These are phyloP conservation scores for Orbilia javanica DNA, from an alignment of 2,329 filamentous ascomycete species.

Conservation along the genomic window DNA sequence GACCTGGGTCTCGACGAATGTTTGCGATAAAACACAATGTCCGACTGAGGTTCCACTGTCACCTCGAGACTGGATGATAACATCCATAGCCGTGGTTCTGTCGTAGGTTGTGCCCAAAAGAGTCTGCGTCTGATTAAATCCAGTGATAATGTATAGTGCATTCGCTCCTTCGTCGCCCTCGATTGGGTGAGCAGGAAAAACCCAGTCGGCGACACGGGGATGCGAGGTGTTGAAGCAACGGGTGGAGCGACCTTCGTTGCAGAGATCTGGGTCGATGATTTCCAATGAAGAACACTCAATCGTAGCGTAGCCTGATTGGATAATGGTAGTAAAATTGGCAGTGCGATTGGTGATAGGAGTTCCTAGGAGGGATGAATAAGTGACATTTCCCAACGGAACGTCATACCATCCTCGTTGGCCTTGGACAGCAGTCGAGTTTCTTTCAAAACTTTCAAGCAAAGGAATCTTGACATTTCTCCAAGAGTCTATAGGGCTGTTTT, in stretches of 20 bases:
- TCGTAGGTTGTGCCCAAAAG: constrained; percentile 31
- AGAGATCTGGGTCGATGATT: constrained; percentile 14
- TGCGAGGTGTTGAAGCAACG: constrained; percentile 41
- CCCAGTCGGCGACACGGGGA: constrained; percentile 22
- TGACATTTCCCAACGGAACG: constrained; percentile 32
- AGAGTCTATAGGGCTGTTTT: constrained; percentile 37
- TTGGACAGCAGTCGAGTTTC: constrained; percentile 4
- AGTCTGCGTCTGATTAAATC: constrained; percentile 35
- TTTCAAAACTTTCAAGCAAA: constrained; percentile 35
- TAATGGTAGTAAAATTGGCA: constrained; percentile 29
- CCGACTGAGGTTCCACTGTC: constrained; percentile 14
- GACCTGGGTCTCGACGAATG: constrained; percentile 32
- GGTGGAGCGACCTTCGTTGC: constrained; percentile 20
- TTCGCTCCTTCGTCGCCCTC: constrained; percentile 13
- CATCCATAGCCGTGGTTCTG: constrained; percentile 38
- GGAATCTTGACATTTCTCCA: constrained; percentile 53
- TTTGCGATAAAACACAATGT: constrained; percentile 41
- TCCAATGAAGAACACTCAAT: constrained; percentile 45
- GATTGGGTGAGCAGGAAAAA: constrained; percentile 31
- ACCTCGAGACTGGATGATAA: constrained; percentile 39
- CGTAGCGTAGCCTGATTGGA: constrained; percentile 41
- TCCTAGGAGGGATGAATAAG: constrained; percentile 39
- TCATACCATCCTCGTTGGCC: constrained; percentile 31
- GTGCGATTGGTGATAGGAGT: constrained; percentile 24
- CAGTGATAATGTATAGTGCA: constrained; percentile 27